phyloP scores from a whole-genome alignment of 2,329 filamentous ascomycete species.

The Penicillium sp. region DNA sequence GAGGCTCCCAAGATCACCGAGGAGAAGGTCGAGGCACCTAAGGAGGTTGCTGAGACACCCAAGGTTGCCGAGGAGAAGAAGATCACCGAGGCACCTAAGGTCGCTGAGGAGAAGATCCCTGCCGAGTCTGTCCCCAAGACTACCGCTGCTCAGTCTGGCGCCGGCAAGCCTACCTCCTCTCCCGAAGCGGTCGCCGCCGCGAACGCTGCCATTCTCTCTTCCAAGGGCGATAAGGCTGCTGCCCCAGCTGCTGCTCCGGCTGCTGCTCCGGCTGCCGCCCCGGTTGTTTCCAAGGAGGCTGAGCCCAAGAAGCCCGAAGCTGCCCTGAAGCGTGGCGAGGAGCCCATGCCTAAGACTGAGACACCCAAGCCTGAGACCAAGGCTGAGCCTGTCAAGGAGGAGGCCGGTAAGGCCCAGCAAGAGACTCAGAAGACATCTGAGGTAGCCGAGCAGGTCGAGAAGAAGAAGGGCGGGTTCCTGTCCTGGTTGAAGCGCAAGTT shows the following conservation, averaged over 20 bases:
- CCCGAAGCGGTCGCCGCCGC: conserved; percentile 18
- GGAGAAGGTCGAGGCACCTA: neutral
- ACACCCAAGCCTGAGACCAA: conserved; percentile 7
- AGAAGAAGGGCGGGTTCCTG: conserved; percentile 21
- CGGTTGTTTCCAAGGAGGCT: conserved; percentile 6
- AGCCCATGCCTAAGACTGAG: conserved; percentile 9
- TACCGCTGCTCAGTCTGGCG: conserved; percentile 1
- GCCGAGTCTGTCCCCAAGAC: conserved; percentile 4
- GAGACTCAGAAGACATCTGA: conserved; percentile 3
- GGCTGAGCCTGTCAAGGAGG: conserved; percentile 6
- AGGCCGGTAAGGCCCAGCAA: conserved; percentile 1
- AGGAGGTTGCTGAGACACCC: neutral
- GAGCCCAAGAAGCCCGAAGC: conserved; percentile 21
- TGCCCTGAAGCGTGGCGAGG: conserved; percentile 18
- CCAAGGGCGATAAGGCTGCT: conserved; percentile 17
- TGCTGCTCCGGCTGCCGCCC: conserved; percentile 7
- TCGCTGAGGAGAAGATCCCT: conserved; percentile 5
- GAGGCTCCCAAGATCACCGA: no score
- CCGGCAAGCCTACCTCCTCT: conserved; percentile 10
- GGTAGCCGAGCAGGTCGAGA: conserved; percentile 9
- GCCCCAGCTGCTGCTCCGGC: conserved; percentile 8
- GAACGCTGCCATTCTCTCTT: conserved; percentile 15
- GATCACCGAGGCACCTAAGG: neutral
- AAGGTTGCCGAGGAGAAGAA: conserved; percentile 4
- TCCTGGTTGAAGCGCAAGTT: conserved; percentile 26